A percentile compares a stretch with the other conserved stretches of the same genome.
These are phyloP conservation scores for Diversispora eburnea DNA, from an alignment of 192 early-diverging fungal genomes.

Conservation along the genomic window DNA sequence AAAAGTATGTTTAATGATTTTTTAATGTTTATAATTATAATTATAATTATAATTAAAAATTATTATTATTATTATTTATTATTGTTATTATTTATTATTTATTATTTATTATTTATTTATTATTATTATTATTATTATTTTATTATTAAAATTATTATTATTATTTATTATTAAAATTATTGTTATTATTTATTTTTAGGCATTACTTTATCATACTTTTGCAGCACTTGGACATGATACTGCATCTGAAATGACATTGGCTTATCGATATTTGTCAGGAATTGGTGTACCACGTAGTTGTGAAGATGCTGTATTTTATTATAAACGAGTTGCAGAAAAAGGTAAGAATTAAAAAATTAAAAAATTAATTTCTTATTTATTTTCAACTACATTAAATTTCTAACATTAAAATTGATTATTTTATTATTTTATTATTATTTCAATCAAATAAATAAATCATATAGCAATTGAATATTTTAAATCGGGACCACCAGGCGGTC, in stretches of 20 bases:
- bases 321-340: constrained; percentile 75
- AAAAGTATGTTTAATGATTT: constrained; percentile 41
- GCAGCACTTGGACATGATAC: constrained; percentile 72
- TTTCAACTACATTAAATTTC: not conserved
- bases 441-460: not conserved
- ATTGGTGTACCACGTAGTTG: constrained; percentile 80
- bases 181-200: constrained; percentile 23
- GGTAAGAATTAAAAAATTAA: constrained; percentile 48
- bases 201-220: constrained; percentile 75
- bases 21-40: not conserved
- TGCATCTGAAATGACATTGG: constrained; percentile 78
- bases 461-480: constrained; percentile 63
- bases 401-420: not conserved
- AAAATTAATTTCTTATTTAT: not conserved
- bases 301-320: constrained; percentile 71
- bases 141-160: not conserved
- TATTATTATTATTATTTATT: too few species aligned
- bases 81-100: not conserved
- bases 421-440: too few species aligned
- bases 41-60: not conserved
- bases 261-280: constrained; percentile 77
- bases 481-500: constrained; percentile 82
- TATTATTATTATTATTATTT: not conserved
- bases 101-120: not conserved
- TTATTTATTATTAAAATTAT: not conserved